Base-by-base conservation (phyloP, 139 green algal genomes). In the Chlorella sp. region DNA sequence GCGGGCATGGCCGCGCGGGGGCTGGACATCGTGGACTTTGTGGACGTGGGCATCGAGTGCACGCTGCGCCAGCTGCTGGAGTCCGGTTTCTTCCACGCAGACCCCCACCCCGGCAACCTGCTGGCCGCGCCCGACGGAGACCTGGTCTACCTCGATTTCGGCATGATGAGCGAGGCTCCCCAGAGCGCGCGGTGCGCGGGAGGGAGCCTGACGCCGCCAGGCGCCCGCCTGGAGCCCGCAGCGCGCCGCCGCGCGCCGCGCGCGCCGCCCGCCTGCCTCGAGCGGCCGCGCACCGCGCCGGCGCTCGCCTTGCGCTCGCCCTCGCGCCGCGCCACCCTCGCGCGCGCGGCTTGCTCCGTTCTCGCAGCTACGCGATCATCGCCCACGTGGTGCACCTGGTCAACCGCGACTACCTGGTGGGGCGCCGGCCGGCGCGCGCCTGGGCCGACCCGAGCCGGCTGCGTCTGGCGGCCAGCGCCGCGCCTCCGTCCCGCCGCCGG, bases 331-430 rank as follows among this genome's bases (percentile, higher is more conserved):
- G n/a, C n/a, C n/a, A n/a, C 23, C 50, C 17, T 31, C 71, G 19
- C 60, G 72, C 31, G 46, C n/a, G n/a, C n/a, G n/a, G n/a, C n/a
- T n/a, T n/a, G n/a, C n/a, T n/a, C n/a, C n/a, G n/a, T n/a, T n/a
- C n/a, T n/a, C n/a, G n/a, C n/a, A n/a, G 82, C 11, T 82, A 94
- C 68, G 93, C 94, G 63, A 96, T 99, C 88, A 98, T 99, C 59
- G 86, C 86, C 0, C 95, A 98, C 76, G 92, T 99, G 35, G 94
- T 98, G 50, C 96, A 99, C 84, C 86, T 98, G 33, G 94, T 99
- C 61, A 98, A 98, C 85, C 71, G 91, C 15, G 86, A 90, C 78
- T 90, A 90, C 67, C 19, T 74, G 61, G 77, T 81, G 45, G 23
- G 63, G 5, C 41, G 25, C 23, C 6, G 21, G 31, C 12, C 3